Evolutionary conservation across 768 basidiomycete genomes (phyloP), one percentile per base, ranked within the genome.

Genomic region (Ramaria sp.): DNA sequence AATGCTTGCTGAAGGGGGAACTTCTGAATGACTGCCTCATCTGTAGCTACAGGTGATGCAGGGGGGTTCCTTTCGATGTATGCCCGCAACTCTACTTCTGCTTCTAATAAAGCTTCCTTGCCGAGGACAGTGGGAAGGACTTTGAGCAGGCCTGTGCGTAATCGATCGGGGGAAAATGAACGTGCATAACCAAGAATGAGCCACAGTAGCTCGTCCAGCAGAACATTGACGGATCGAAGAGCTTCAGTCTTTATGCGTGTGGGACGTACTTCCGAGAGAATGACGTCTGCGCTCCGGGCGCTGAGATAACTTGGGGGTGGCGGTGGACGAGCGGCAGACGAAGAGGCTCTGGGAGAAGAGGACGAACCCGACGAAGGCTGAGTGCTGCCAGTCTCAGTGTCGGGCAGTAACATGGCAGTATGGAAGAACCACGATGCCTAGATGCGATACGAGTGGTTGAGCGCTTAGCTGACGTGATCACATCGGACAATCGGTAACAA

Each of bases 211-310:
- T 93, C 91, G 72, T 93, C 91, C 59, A 93, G 77, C 47, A 91
- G 71, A 60, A 82, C 79, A 68, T 93, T 93, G 73, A 92, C 79
- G 59, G 79, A 78, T 59, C 73, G 75, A 49, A 96, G 81, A n/a
- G 89, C 86, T 53, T 91, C 83, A 19, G 76, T 66, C 61, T 84
- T 82, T 70, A 95, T 80, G 67, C 83, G 86, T 62, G 90, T 93
- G n/a, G 91, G 90, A 19, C 93, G 84, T 55, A 94, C 81, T 64
- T 97, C 93, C 59, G 89, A 91, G 53, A 97, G 83, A 65, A 96
- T 86, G 60, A 91, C 82, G 71, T 95, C 91, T 46, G 92, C 91
- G 34, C 90, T 91, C 61, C 83, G 81, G 13, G 82, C 70, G 27
- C 88, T 91, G 60, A 96, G 82, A 71, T 91, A 97, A 53, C 73